A percentile compares a stretch with the other conserved stretches of the same genome.
Evolutionary conservation across 139 green algal genomes (phyloP).

Genomic region (Coelastrella sp.): DNA sequence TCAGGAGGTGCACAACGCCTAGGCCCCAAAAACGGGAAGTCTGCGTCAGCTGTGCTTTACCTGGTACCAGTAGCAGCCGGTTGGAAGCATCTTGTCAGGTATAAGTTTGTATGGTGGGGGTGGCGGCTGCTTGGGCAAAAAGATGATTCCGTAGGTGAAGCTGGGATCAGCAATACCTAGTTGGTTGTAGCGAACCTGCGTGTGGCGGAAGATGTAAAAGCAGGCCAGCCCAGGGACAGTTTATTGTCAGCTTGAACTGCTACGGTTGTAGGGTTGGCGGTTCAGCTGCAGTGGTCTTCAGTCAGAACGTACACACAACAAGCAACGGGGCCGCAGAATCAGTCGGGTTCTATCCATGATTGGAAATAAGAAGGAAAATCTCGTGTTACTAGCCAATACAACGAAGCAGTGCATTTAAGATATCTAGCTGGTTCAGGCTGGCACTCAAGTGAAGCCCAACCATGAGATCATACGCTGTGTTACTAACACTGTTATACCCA

Average conservation of each 20-base stretch:
- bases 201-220: background rate
- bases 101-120: too few species aligned
- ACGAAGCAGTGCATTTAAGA: background rate
- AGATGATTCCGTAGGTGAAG: constrained; percentile 7
- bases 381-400: background rate
- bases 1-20: too few species aligned
- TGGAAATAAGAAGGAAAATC: background rate
- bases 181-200: background rate
- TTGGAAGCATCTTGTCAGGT: too few species aligned
- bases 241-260: background rate
- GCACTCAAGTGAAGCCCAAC: too few species aligned
- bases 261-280: background rate
- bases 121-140: background rate
- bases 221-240: background rate
- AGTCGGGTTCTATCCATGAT: background rate
- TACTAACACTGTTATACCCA: background rate
- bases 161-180: background rate
- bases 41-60: too few species aligned
- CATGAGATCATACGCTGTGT: background rate
- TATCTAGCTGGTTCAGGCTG: background rate
- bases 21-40: too few species aligned
- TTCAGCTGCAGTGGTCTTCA: too few species aligned
- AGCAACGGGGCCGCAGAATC: background rate
- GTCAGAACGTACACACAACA: background rate
- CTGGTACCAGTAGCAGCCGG: too few species aligned